Base-by-base conservation (phyloP, 2,329 filamentous ascomycete genomes). In the Uncinocarpus reesii region DNA sequence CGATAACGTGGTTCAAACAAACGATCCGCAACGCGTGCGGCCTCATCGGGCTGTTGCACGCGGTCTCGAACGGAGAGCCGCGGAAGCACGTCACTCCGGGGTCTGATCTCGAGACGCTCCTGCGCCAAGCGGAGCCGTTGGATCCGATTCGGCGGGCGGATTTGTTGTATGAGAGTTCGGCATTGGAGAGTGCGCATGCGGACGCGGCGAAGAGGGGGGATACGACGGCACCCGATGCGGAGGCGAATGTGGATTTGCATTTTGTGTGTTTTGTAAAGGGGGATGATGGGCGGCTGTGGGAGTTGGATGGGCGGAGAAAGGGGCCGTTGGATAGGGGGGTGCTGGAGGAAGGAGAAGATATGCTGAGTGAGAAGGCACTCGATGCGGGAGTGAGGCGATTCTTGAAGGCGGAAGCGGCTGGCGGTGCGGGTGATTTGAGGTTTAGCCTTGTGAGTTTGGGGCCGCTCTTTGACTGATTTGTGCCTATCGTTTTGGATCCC, bases 11-110 rank as follows among this genome's bases (percentile, higher is more conserved):
- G 92, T 96, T 89, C 75, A 84, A 80, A 57, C 90, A 96, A 71
- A 96, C 89, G 0, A 95, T 96, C 58, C 78, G 84, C 52, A 94
- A 96, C 63, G 87, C 90, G 0, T 96, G 90, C 65, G 90, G 90
- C 0, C 70, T 95, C 37, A 95, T 95, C 71, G 92, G 85, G 0
- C 68, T 96, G 23, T 65, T 96, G 38, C 92, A 96, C 63, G 84
- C 83, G 15, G 78, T 86, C 0, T 75, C 76, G 38, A 98, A 96
- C 65, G 88, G 88, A 0, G 74, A 75, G 1, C 83, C 85, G 0
- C 70, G 76, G 48, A 67, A 69, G 2, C 77, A 81, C 46, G 77
- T 94, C 47, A 66, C 76, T 71, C 64, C 51, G 58, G 68, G 58
- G 7, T 68, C 60, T 13, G 66, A 70, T 54, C 55, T 72, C 24